Evolutionary conservation across 2,329 filamentous ascomycete genomes (phyloP).

Genomic region (Pseudohalonectria lignicola): DNA sequence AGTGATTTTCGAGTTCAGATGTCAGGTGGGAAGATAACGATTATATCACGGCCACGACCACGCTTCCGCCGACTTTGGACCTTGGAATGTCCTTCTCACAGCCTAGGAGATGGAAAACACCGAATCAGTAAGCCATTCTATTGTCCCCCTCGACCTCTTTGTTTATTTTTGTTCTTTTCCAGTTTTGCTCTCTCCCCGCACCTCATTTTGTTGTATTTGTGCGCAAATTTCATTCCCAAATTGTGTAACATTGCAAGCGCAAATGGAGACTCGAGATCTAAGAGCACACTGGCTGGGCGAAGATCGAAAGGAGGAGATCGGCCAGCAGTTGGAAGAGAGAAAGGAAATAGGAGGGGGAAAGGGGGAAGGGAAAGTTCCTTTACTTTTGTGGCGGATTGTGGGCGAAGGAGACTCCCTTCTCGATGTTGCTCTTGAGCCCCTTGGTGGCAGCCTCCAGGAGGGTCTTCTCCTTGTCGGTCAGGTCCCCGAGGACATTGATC

Average conservation of each 20-base stretch:
- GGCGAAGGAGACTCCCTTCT: slow-evolving; percentile 85
- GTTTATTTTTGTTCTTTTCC: not conserved
- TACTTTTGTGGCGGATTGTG: slow-evolving; percentile 84
- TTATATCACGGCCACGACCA: too few relatives aligned
- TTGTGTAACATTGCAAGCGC: too few relatives aligned
- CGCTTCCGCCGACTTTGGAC: not conserved
- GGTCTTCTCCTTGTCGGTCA: slow-evolving; percentile 81
- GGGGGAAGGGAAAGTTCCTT: too few relatives aligned
- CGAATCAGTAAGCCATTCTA: not conserved
- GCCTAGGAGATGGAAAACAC: not conserved
- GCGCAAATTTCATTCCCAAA: too few relatives aligned
- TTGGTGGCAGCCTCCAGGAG: slow-evolving; percentile 66
- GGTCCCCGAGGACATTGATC: slow-evolving; percentile 62
- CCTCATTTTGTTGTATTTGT: not conserved
- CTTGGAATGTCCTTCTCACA: not conserved
- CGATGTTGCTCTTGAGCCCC: slow-evolving; percentile 85
- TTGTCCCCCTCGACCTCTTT: not conserved
- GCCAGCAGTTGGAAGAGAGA: too few relatives aligned
- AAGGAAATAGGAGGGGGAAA: too few relatives aligned
- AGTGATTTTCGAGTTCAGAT: too few relatives aligned
- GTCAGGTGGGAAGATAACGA: too few relatives aligned
- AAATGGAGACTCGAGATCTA: not conserved
- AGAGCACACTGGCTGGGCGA: not conserved
- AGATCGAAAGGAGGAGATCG: not conserved
- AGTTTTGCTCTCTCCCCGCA: not conserved